Percentiles rank a stretch among this genome's conserved stretches.
phyloP scores from a whole-genome alignment of 495 filamentous ascomycete genomes.

The Tuber microsphaerosporum region DNA sequence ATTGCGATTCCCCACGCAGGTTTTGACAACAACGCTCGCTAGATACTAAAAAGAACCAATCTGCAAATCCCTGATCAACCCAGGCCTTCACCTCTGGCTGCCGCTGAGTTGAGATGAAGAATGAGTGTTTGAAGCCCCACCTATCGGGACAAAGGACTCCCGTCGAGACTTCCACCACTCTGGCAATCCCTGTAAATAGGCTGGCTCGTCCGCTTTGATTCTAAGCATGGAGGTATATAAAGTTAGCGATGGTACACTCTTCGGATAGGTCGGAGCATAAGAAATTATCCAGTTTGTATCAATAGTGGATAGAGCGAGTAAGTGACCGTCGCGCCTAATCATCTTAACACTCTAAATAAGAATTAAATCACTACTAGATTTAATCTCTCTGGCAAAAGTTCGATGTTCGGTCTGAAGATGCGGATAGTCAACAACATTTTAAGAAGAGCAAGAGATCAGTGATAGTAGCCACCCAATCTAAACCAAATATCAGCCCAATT shows the following conservation, averaged over 20 bases:
- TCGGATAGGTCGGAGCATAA: constrained; percentile 16
- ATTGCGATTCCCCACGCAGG: constrained; percentile 48
- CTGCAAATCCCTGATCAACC: constrained; percentile 58
- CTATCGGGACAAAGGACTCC: not conserved
- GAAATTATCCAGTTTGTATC: constrained; percentile 19
- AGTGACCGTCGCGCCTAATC: not conserved
- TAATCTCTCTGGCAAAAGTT: constrained; percentile 30
- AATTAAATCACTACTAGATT: constrained; percentile 27
- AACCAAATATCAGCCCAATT: not conserved
- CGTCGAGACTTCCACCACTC: constrained; percentile 21
- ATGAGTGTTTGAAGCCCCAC: not conserved
- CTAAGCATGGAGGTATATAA: constrained; percentile 12
- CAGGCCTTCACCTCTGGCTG: constrained; percentile 48
- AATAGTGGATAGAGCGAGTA: constrained; percentile 13
- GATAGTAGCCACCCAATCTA: constrained; percentile 34
- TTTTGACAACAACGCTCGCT: constrained; percentile 66
- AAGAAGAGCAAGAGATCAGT: constrained; percentile 14
- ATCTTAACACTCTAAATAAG: constrained; percentile 25
- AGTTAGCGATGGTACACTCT: not conserved
- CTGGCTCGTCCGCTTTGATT: constrained; percentile 9
- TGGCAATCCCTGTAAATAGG: constrained; percentile 23
- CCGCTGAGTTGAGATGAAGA: not conserved
- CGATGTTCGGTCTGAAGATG: constrained; percentile 18
- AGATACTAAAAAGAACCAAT: constrained; percentile 58
- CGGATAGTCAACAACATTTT: constrained; percentile 21